Base-by-base conservation (phyloP, 768 basidiomycete genomes). In the Lentinula sp. region DNA sequence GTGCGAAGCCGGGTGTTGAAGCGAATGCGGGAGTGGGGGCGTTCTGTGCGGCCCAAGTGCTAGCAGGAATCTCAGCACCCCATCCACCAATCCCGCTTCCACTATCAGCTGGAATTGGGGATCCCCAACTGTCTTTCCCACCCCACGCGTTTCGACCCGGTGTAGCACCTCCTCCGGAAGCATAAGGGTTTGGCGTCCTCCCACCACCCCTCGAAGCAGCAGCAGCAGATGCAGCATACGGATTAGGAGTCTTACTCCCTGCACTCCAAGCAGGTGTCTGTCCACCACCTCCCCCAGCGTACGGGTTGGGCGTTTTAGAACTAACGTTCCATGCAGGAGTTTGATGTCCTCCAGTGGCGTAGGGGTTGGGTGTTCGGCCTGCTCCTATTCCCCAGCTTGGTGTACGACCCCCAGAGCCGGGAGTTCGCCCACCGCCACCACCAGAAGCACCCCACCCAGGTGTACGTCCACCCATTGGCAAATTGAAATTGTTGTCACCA, bases 261-360 rank as follows among this genome's bases (percentile, higher is more conserved):
- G 79, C 81, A 63, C 77, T 81, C 81, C 86, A 88, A 12, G 86
- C 87, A 0, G 90, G 90, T 7, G 90, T 91, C 61, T 80, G 79
- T 35, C 86, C 80, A 15, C 86, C 80, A 42, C 28, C 28, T 28
- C 74, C 73, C 53, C 71, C 70, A 48, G 76, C 82, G 61, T 83
- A 84, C 6, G 89, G 86, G 67, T 91, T 91, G 4, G 90, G 89
- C 2, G 90, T 91, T 59, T 83, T 75, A 33, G 84, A 82, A 45
- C 76, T 75, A 7, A 80, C 80, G 62, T 77, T 81, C 81, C 86
- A 88, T 15, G 86, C 87, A 0, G 90, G 90, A 6, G 90, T 91
- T 60, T 80, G 78, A 37, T 85, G 79, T 16, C 86, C 80, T 48
- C 20, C 20, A 36, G 66, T 67, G 9, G 76, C 82, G 61, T 83